Evolutionary conservation across 441 rosid genomes (phyloP).

Genomic region (Raphanus hybrid): DNA sequence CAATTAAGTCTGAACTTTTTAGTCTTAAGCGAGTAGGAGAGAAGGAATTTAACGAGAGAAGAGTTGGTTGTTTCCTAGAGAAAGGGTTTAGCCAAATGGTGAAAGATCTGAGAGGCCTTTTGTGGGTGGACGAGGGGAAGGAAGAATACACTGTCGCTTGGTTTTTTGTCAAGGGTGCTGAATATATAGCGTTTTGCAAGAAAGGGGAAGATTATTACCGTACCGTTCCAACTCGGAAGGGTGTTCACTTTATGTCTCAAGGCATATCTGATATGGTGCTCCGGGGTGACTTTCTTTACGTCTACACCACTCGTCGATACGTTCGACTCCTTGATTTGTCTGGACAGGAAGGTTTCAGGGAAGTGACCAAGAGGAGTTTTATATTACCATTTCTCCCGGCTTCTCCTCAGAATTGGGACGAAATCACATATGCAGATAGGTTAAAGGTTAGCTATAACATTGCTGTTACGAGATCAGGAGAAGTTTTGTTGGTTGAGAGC

Average conservation of each 20-base stretch:
- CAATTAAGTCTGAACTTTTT: background rate
- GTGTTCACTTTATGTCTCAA: background rate
- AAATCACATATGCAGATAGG: background rate
- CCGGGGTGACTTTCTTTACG: background rate
- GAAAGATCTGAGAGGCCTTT: background rate
- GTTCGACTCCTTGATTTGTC: background rate
- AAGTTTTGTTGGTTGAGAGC: background rate
- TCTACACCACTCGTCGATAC: background rate
- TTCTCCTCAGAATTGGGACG: background rate
- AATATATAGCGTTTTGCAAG: background rate
- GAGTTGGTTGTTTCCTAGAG: background rate
- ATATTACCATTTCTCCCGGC: background rate
- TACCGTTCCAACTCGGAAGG: background rate
- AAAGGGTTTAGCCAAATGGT: background rate
- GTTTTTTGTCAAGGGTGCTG: background rate
- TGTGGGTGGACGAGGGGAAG: background rate
- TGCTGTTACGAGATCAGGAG: background rate
- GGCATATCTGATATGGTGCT: background rate
- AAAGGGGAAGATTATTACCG: background rate
- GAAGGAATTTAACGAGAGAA: background rate
- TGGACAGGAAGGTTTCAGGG: background rate
- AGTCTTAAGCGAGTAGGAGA: background rate
- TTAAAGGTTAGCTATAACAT: background rate
- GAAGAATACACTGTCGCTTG: background rate
- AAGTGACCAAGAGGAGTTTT: background rate